A percentile compares a stretch with the other conserved stretches of the same genome.
phyloP scores from a whole-genome alignment of 257 asterid genomes.

The Ligustrum vulgare region DNA sequence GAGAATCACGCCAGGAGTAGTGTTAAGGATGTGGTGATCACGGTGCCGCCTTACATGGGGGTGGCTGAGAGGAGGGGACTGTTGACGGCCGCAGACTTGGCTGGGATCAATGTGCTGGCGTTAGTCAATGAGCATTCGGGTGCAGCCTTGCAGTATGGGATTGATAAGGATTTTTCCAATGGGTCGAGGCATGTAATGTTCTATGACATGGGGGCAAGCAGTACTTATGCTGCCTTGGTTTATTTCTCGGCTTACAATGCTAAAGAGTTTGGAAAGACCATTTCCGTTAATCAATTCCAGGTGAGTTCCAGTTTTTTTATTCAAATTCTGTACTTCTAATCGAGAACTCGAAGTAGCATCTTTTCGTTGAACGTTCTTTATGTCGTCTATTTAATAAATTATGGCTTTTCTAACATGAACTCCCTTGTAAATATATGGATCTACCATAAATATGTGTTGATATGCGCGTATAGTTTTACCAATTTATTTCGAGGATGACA shows the following conservation, averaged over 20 bases:
- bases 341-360: background rate
- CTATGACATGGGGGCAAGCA: constrained; percentile 95
- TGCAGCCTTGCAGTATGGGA: constrained; percentile 98
- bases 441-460: background rate
- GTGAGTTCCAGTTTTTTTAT: constrained; percentile 30
- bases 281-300: constrained; percentile 88
- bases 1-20: constrained; percentile 65
- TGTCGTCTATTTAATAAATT: background rate
- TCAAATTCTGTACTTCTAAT: background rate
- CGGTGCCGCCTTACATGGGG: constrained; percentile 88
- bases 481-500: background rate
- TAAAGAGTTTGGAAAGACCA: constrained; percentile 82
- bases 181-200: constrained; percentile 85
- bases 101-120: constrained; percentile 85
- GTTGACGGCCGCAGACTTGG: constrained; percentile 89
- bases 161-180: constrained; percentile 89
- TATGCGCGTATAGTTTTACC: background rate
- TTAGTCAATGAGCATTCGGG: constrained; percentile 91
- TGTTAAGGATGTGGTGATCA: constrained; percentile 83
- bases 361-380: background rate
- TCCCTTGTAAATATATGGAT: background rate
- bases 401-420: background rate
- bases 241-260: constrained; percentile 83
- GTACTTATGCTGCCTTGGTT: constrained; percentile 93
- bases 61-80: constrained; percentile 79